phyloP scores from a whole-genome alignment of 129 eudicot genomes.

The Glebionis coronaria region DNA sequence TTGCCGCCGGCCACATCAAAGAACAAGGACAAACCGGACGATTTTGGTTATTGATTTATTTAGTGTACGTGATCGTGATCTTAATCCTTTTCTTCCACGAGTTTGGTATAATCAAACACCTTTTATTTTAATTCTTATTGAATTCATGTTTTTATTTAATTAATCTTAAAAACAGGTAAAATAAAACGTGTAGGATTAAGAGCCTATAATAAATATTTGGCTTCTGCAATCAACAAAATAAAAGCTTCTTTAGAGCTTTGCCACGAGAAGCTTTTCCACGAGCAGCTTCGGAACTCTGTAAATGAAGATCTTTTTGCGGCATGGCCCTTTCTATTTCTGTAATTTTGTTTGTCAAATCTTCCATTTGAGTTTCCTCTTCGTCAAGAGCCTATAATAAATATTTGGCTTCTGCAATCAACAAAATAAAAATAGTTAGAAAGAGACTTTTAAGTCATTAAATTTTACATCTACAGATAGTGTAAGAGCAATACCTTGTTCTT shows the following conservation, averaged over 20 bases:
- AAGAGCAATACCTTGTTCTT: slow-evolving; percentile 67
- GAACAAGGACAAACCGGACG: no score
- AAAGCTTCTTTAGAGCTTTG: slow-evolving; percentile 79
- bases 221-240: slow-evolving; percentile 43
- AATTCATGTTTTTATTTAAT: no score
- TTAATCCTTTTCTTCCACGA: no score
- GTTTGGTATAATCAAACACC: no score
- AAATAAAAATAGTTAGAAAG: background rate
- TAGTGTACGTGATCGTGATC: no score
- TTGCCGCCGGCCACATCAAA: no score
- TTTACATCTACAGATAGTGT: background rate
- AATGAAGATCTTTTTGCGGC: slow-evolving; percentile 50
- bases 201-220: slow-evolving; percentile 77
- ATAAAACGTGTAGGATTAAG: no score
- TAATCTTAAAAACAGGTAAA: no score
- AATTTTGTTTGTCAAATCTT: slow-evolving; percentile 48
- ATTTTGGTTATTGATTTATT: no score
- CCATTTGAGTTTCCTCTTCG: no score
- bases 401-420: slow-evolving; percentile 57
- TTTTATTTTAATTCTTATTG: no score
- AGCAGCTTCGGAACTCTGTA: slow-evolving; percentile 67
- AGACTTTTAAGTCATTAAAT: background rate
- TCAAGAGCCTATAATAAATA: slow-evolving; percentile 88
- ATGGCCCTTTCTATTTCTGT: slow-evolving; percentile 50
- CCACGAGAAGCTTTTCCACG: no score